Percentiles rank a stretch among this genome's conserved stretches.
Conservation (phyloP, 345 rosid species). For the Eucalyptus brandiana region DNA sequence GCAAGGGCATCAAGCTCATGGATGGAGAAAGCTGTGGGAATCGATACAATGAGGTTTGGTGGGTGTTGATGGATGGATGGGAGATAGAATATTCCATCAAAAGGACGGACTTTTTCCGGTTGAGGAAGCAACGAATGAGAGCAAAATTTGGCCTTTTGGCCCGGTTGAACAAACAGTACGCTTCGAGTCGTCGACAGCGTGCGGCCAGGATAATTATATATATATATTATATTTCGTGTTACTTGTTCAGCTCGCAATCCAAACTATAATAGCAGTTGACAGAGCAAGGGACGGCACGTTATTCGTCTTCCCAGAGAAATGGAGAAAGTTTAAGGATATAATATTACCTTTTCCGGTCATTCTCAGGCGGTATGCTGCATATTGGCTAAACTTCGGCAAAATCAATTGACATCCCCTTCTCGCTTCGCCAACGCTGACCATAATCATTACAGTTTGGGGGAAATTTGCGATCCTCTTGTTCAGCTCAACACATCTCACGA, state of each 20-base stretch:
- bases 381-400: not conserved
- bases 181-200: not conserved
- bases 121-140: not conserved
- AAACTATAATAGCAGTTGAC: not conserved
- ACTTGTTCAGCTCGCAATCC: not conserved
- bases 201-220: not conserved
- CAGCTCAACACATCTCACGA: not conserved
- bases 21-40: not conserved
- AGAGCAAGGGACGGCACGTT: not conserved
- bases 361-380: not conserved
- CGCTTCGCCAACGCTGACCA: not conserved
- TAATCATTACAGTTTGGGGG: not conserved
- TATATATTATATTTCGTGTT: not conserved
- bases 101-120: not conserved
- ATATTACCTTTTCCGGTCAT: not conserved
- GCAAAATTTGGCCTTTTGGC: not conserved
- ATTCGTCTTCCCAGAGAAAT: not conserved
- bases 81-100: not conserved
- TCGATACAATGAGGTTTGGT: not conserved
- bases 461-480: not conserved
- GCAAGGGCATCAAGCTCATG: not conserved
- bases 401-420: not conserved
- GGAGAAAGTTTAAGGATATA: not conserved
- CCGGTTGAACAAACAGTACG: not conserved
- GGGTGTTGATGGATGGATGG: not conserved